Base-by-base conservation (phyloP, 441 rosid genomes). In the Erodium texanum region DNA sequence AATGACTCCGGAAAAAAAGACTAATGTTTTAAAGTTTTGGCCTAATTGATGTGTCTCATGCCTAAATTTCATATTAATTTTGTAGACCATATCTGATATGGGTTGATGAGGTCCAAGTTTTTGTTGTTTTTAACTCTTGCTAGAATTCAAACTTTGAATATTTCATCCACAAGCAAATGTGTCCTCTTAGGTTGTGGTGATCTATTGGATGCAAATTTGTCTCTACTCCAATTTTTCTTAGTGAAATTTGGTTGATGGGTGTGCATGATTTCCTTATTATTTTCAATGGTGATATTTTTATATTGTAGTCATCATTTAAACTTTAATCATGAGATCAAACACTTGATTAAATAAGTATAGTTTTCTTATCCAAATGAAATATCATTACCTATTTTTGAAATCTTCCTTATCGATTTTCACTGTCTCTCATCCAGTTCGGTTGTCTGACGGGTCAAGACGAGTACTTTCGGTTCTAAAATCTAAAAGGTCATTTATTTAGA, bases 71-170 rank as follows among this genome's bases (percentile, higher is more conserved):
- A 16, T 52, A 16, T 16, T 52, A 52, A 52, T 9, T 9, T 16
- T 12, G 58, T 52, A 52, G 20, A 52, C 20, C 58, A 52, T n/a
- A 16, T 52, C 20, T 3, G 2, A 52, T 52, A 52, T 52, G 58
- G 9, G 58, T 16, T 52, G 58, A 52, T 52, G 22, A n/a, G 58
- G 15, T 52, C 58, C 22, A 52, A 4, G 58, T 41, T 52, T 52
- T 52, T 16, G 58, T 52, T 52, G 58, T 34, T 52, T 52, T 52
- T 16, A 52, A 52, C 58, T 52, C 16, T 52, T n/a, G 58, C 58
- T 52, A 16, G 16, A n/a, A n/a, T 52, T 52, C 58, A 52, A 52
- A 52, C 58, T 52, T 52, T 16, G 58, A 52, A 52, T 12, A 20
- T 22, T 52, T 52, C 58, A 16, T 52, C 20, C 20, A 18, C 58